phyloP scores from a whole-genome alignment of 768 basidiomycete species.

The Tephrocybe sp. region DNA sequence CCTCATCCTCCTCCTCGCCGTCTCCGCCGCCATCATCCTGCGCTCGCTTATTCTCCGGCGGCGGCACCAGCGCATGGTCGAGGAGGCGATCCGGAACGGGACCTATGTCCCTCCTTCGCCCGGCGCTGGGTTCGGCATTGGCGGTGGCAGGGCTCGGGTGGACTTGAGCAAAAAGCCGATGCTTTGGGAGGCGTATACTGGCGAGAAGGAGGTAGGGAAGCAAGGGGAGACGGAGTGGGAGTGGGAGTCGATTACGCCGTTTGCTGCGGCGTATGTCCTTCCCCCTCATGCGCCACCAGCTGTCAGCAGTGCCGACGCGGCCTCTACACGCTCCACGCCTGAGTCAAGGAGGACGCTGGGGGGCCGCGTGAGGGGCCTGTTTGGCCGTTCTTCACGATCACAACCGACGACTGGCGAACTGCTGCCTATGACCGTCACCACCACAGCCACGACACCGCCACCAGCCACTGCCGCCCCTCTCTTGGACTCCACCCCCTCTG shows the following conservation, averaged over 20 bases:
- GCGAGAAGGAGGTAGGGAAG: constrained; percentile 11
- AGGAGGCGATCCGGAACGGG: constrained; percentile 65
- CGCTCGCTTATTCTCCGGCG: constrained; percentile 66
- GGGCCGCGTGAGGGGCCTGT: constrained; percentile 1
- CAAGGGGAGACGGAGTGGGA: constrained; percentile 19
- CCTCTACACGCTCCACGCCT: background rate
- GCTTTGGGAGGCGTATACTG: constrained; percentile 48
- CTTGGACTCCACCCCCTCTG: background rate
- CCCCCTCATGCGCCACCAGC: background rate
- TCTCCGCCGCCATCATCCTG: constrained; percentile 67
- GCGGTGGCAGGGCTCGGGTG: constrained; percentile 23
- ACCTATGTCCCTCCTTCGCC: constrained; percentile 51
- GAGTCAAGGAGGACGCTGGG: no score
- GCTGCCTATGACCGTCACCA: background rate
- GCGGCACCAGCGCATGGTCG: constrained; percentile 56
- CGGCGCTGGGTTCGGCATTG: constrained; percentile 13
- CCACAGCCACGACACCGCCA: background rate
- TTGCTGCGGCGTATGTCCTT: constrained; percentile 28
- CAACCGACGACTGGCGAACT: background rate
- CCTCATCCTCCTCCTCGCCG: constrained; percentile 62
- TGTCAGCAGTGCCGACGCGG: background rate
- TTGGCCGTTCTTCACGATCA: background rate
- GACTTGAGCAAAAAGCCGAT: constrained; percentile 47
- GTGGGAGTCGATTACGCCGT: constrained; percentile 35
- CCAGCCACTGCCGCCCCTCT: background rate